Conservation (phyloP, 208 protist genomes). For the Trypanosoma cruzi region DNA sequence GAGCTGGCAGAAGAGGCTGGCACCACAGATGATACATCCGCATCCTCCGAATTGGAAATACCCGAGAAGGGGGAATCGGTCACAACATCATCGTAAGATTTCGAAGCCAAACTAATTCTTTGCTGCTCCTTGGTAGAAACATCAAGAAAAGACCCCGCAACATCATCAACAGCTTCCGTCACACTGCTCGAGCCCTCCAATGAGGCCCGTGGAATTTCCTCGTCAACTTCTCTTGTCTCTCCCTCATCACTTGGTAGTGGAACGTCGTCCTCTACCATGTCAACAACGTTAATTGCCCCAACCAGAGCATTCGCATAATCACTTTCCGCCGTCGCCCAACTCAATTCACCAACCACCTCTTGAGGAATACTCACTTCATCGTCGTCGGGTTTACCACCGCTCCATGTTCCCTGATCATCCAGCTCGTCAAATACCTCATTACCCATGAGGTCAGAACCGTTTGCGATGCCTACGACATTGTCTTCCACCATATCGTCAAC, state of each 20-base stretch:
- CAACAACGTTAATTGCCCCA: slow-evolving; percentile 26
- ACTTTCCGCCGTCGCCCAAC: slow-evolving; percentile 28
- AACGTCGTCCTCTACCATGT: slow-evolving; percentile 18
- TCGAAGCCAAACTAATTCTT: slow-evolving; percentile 7
- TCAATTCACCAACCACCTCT: slow-evolving; percentile 26
- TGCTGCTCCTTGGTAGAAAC: background rate
- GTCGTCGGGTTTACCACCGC: background rate
- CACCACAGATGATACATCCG: slow-evolving; percentile 28
- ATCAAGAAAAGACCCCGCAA: background rate
- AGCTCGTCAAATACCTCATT: slow-evolving; percentile 28
- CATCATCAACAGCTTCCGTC: background rate
- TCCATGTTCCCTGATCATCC: background rate
- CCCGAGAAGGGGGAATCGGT: background rate
- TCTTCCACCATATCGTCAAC: slow-evolving; percentile 17
- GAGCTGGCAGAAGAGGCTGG: slow-evolving; percentile 9
- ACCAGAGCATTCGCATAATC: slow-evolving; percentile 34
- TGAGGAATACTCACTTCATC: slow-evolving; percentile 6
- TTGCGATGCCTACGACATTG: background rate
- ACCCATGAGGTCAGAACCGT: slow-evolving; percentile 8
- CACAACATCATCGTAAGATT: background rate
- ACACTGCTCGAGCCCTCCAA: background rate
- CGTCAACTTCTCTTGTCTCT: slow-evolving; percentile 12
- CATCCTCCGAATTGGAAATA: slow-evolving; percentile 7
- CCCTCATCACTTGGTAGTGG: slow-evolving; percentile 20
- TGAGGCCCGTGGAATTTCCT: slow-evolving; percentile 10